Conservation (phyloP, 148 eudicot genomes). For the Rhododendron williamsianum region DNA sequence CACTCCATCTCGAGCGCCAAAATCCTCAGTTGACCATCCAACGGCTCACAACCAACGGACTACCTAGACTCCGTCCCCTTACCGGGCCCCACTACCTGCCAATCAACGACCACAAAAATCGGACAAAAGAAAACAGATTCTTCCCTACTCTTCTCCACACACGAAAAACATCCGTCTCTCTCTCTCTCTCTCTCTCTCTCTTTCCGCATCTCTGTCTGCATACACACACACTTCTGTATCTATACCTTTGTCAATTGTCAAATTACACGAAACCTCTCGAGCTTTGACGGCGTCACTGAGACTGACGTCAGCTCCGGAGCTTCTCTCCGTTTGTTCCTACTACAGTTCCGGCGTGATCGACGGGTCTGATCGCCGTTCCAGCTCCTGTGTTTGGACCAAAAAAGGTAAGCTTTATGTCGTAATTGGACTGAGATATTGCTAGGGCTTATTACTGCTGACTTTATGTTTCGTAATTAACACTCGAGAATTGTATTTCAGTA, state of each 20-base stretch:
- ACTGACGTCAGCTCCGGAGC: neutral
- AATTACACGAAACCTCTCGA: neutral
- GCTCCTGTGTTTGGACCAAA: neutral
- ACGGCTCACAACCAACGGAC: neutral
- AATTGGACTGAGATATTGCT: neutral
- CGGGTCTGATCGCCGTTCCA: conserved; percentile 8
- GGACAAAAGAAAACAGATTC: neutral
- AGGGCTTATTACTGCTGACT: conserved; percentile 11
- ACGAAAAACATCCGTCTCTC: neutral
- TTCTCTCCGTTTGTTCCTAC: neutral
- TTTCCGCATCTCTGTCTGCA: neutral
- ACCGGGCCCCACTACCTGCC: neutral
- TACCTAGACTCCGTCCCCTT: neutral
- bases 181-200: neutral
- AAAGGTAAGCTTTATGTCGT: neutral
- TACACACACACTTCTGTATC: neutral
- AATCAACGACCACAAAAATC: neutral
- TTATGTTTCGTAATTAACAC: neutral
- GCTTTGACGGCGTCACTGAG: neutral
- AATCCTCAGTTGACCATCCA: neutral
- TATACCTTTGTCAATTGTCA: neutral
- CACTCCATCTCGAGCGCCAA: neutral
- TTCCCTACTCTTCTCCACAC: conserved; percentile 3
- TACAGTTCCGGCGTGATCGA: conserved; percentile 11
- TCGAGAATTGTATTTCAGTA: neutral